A percentile compares a stretch with the other conserved stretches of the same genome.
phyloP scores from a whole-genome alignment of 176 grass and related monocot genomes.

The Eragrostis curvula region DNA sequence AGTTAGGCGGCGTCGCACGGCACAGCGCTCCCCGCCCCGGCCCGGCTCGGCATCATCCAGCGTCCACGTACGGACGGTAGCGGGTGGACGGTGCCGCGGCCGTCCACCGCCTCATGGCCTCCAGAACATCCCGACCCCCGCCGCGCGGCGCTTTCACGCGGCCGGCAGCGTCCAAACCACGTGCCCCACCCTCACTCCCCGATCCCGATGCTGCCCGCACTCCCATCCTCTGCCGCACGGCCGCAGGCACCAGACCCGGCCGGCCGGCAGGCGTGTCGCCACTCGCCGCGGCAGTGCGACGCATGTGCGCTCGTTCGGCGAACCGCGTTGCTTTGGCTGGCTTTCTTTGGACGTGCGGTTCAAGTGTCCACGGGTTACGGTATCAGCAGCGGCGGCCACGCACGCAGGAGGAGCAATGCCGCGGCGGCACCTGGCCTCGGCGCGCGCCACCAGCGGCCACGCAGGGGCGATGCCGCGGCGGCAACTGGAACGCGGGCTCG shows the following conservation, averaged over 20 bases:
- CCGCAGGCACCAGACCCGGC: background rate
- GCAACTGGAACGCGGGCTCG: background rate
- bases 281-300: background rate
- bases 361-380: background rate
- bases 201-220: background rate
- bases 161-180: slow-evolving; percentile 17
- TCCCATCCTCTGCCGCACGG: background rate
- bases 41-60: background rate
- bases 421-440: no score
- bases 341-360: background rate
- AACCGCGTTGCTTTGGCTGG: background rate
- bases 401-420: no score
- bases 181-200: slow-evolving; percentile 22
- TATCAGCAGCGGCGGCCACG: no score
- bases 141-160: slow-evolving; percentile 7
- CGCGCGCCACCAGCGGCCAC: background rate
- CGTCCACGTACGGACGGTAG: slow-evolving; percentile 24
- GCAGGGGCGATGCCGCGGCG: background rate
- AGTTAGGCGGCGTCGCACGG: slow-evolving; percentile 50
- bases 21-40: slow-evolving; percentile 2
- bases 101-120: slow-evolving; percentile 9
- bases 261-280: background rate
- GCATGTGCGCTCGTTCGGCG: slow-evolving; percentile 3
- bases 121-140: slow-evolving; percentile 21
- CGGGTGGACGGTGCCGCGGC: slow-evolving; percentile 26